Conservation (phyloP, 2,329 filamentous ascomycete genomes). For the Aaosphaeria pasadenensis region DNA sequence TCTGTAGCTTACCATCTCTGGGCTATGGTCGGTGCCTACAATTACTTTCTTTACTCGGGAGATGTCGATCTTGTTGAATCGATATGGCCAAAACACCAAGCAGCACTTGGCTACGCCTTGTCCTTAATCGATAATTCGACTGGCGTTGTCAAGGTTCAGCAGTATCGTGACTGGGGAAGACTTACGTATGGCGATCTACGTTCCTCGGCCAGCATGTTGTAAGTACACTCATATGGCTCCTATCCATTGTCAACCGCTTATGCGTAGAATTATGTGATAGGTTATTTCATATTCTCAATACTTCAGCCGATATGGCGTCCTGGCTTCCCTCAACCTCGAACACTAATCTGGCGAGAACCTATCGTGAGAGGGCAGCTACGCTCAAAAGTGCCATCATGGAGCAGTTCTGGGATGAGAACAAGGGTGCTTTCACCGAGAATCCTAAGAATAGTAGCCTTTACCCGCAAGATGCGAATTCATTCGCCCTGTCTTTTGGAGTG, state of each 20-base stretch:
- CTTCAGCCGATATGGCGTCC: conserved; percentile 16
- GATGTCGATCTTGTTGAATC: conserved; percentile 47
- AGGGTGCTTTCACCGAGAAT: conserved; percentile 38
- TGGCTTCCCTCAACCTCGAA: conserved; percentile 19
- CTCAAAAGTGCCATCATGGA: conserved; percentile 23
- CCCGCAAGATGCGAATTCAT: conserved; percentile 55
- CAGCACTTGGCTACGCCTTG: conserved; percentile 43
- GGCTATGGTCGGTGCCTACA: conserved; percentile 57
- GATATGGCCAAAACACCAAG: conserved; percentile 50
- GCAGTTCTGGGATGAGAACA: conserved; percentile 20
- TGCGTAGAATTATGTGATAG: no score
- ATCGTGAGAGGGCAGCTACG: conserved; percentile 10
- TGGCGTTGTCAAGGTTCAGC: no score
- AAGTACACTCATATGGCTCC: no score
- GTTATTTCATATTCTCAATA: no score
- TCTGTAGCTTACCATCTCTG: conserved; percentile 42
- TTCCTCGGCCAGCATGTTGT: no score
- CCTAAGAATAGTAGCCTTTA: conserved; percentile 32
- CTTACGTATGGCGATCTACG: no score
- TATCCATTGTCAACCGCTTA: no score
- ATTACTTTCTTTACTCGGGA: conserved; percentile 56
- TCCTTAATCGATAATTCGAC: no score
- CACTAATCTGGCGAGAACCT: conserved; percentile 8
- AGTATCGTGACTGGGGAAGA: no score
- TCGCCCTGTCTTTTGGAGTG: conserved; percentile 52